Conservation (phyloP, 768 basidiomycete genomes). For the Cantharellus anzutake region DNA sequence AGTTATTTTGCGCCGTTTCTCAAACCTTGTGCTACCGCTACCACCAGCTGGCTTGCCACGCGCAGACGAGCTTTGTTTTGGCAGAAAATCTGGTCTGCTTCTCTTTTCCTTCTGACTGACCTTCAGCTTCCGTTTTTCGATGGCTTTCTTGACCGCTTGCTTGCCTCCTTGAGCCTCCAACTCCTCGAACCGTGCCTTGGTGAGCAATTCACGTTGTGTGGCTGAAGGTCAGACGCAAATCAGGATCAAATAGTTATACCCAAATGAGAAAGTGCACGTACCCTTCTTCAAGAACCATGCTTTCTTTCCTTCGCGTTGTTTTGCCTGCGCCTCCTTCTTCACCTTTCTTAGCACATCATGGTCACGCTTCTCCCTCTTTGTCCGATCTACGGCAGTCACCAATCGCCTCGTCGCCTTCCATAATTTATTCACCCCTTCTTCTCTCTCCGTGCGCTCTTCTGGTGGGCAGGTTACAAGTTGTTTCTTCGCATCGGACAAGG, state of each 20-base stretch:
- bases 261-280: conserved; percentile 19
- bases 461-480: conserved; percentile 38
- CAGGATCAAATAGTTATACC: background rate
- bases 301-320: conserved; percentile 56
- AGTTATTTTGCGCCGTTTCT: too few relatives aligned
- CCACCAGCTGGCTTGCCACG: too few relatives aligned
- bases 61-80: background rate
- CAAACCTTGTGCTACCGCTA: too few relatives aligned
- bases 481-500: conserved; percentile 50
- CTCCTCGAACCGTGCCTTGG: conserved; percentile 61
- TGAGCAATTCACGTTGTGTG: conserved; percentile 55
- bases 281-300: conserved; percentile 75
- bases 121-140: conserved; percentile 82
- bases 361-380: conserved; percentile 50
- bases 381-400: conserved; percentile 59
- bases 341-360: conserved; percentile 37
- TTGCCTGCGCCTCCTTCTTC: conserved; percentile 41
- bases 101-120: conserved; percentile 77
- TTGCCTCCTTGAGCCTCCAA: conserved; percentile 60
- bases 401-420: conserved; percentile 56
- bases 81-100: conserved; percentile 35
- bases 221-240: conserved; percentile 22
- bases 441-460: conserved; percentile 37
- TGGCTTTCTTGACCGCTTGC: conserved; percentile 64
- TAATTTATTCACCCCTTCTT: conserved; percentile 46